Evolutionary conservation across 2,329 filamentous ascomycete genomes (phyloP).

Genomic region (Paramyrothecium roridum): DNA sequence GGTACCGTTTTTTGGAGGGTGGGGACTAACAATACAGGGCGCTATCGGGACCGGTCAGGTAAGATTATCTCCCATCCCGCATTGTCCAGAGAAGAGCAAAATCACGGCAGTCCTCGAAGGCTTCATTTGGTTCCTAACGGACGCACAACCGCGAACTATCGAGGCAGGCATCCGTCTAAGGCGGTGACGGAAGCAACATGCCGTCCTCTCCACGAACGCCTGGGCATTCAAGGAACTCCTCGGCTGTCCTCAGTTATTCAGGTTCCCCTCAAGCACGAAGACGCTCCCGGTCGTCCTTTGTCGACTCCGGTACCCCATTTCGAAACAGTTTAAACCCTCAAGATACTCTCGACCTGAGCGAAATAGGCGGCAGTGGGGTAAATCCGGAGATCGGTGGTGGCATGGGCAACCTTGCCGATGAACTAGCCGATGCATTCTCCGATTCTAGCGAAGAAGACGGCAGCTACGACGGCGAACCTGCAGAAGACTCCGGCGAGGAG

Average conservation of each 20-base stretch:
- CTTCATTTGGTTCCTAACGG: not conserved
- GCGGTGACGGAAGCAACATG: slow-evolving; percentile 16
- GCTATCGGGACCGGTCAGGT: not conserved
- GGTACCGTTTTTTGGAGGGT: too few species aligned
- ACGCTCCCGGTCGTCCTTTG: slow-evolving; percentile 47
- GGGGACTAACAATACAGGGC: not conserved
- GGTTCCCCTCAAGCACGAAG: slow-evolving; percentile 44
- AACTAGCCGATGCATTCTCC: slow-evolving; percentile 71
- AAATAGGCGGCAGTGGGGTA: slow-evolving; percentile 39
- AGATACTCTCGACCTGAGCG: slow-evolving; percentile 43
- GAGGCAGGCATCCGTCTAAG: not conserved
- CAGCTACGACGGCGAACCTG: slow-evolving; percentile 37
- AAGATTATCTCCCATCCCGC: not conserved
- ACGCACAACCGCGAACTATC: not conserved
- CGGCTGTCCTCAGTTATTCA: slow-evolving; percentile 46
- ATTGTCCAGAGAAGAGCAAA: not conserved
- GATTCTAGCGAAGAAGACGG: slow-evolving; percentile 61
- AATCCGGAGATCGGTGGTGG: slow-evolving; percentile 44
- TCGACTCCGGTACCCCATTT: slow-evolving; percentile 47
- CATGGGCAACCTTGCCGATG: slow-evolving; percentile 76
- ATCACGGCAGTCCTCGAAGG: not conserved
- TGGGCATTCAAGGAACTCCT: slow-evolving; percentile 57
- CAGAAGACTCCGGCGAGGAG: not conserved
- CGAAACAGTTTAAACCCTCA: slow-evolving; percentile 46
- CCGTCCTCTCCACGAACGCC: slow-evolving; percentile 51